Conservation (phyloP, 176 grass and related monocot genomes). For the Neostapfia colusana region DNA sequence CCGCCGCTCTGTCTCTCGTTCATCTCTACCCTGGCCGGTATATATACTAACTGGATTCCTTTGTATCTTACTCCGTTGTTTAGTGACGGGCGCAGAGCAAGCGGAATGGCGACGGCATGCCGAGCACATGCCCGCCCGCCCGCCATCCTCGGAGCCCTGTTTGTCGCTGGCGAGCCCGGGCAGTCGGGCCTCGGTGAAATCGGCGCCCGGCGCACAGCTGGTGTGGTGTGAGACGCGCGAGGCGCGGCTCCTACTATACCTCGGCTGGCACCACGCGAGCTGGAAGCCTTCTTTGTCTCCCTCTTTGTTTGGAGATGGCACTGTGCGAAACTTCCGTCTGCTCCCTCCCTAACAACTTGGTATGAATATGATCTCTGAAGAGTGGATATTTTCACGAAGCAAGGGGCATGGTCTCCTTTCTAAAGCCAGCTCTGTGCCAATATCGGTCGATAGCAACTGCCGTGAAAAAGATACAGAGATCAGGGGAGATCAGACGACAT, state of each 20-base stretch:
- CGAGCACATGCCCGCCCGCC: conserved; percentile 25
- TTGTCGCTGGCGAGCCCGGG: background rate
- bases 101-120: conserved; percentile 15
- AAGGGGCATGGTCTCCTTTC: background rate
- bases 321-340: background rate
- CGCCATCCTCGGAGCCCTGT: conserved; percentile 35
- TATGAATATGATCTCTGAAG: background rate
- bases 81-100: background rate
- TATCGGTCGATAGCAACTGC: background rate
- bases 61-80: conserved; percentile 8
- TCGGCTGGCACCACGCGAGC: background rate
- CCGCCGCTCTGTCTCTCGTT: conserved; percentile 7
- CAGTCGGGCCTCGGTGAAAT: background rate
- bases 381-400: background rate
- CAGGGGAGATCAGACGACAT: background rate
- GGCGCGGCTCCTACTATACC: background rate
- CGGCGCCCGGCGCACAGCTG: background rate
- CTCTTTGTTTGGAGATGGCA: background rate
- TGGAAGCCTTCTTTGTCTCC: background rate
- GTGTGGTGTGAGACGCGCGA: conserved; percentile 2
- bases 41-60: background rate
- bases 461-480: background rate
- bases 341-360: background rate
- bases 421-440: background rate
- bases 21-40: background rate